A percentile compares a stretch with the other conserved stretches of the same genome.
Conservation (phyloP, 106 monocot species). For the Dendrobium officinale region DNA sequence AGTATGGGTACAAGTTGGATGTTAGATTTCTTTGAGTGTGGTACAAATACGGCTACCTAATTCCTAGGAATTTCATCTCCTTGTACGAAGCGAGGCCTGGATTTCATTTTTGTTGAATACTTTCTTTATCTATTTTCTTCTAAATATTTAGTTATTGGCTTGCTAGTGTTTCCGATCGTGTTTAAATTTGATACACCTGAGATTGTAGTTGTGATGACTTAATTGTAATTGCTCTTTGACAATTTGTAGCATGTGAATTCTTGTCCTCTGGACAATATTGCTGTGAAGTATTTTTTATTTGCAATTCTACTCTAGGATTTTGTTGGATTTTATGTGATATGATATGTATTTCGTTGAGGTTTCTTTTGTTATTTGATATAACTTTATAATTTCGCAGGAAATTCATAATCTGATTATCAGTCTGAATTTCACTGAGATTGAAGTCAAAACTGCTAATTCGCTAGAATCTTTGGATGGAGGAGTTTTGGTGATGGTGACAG, state of each 20-base stretch:
- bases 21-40: no score
- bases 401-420: constrained; percentile 29
- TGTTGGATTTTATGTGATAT: neutral
- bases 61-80: no score
- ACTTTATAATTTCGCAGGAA: constrained; percentile 16
- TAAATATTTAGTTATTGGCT: no score
- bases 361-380: neutral
- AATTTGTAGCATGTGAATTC: neutral
- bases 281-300: neutral
- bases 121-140: no score
- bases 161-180: no score
- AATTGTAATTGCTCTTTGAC: no score
- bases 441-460: constrained; percentile 57
- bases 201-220: no score
- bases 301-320: neutral
- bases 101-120: no score
- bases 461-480: constrained; percentile 56
- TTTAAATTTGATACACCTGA: no score
- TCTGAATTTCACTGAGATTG: constrained; percentile 43
- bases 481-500: constrained; percentile 55
- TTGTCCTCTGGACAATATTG: neutral
- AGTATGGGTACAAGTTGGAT: no score
- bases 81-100: no score
- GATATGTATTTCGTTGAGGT: neutral
- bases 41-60: no score